A percentile compares a stretch with the other conserved stretches of the same genome.
These are phyloP conservation scores for Podospora appendiculata DNA, from an alignment of 495 filamentous ascomycete genomes.

Conservation along the genomic window DNA sequence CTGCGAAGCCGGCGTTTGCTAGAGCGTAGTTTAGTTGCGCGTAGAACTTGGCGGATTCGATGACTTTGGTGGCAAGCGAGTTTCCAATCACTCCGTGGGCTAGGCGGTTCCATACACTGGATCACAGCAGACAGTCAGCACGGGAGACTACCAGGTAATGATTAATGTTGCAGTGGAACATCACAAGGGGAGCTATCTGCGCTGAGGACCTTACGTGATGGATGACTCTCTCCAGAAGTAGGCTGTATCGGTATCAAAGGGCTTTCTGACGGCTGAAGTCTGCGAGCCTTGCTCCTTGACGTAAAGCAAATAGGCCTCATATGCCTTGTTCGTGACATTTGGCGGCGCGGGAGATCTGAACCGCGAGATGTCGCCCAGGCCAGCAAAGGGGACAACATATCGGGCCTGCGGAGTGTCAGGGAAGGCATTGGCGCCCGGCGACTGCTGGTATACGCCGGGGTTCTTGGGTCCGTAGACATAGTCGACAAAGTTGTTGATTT, in stretches of 20 bases:
- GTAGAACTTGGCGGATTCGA: conserved; percentile 25
- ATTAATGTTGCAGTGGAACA: no score
- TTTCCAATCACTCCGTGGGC: conserved; percentile 19
- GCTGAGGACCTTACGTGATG: conserved; percentile 13
- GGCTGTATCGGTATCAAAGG: conserved; percentile 23
- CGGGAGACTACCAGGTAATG: no score
- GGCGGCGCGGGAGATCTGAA: conserved; percentile 21
- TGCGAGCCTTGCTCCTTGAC: conserved; percentile 21
- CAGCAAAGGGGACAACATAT: conserved; percentile 19
- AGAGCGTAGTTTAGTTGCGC: conserved; percentile 32
- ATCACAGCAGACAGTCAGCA: background rate
- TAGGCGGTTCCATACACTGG: conserved; percentile 26
- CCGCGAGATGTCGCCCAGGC: conserved; percentile 16
- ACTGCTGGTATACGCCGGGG: conserved; percentile 23
- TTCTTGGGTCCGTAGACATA: conserved; percentile 14
- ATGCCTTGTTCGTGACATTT: conserved; percentile 6
- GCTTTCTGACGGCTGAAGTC: conserved; percentile 14
- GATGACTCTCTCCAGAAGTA: conserved; percentile 27
- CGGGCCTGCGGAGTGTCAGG: conserved; percentile 26
- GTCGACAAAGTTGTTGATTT: conserved; percentile 25
- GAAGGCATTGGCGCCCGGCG: conserved; percentile 16
- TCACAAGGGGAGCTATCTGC: no score
- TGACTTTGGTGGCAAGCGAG: conserved; percentile 15
- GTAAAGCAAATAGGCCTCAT: conserved; percentile 12
- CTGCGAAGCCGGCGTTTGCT: conserved; percentile 26